Evolutionary conservation across 169 alveolate genomes (phyloP).

Genomic region (Cryptosporidium tyzzeri): DNA sequence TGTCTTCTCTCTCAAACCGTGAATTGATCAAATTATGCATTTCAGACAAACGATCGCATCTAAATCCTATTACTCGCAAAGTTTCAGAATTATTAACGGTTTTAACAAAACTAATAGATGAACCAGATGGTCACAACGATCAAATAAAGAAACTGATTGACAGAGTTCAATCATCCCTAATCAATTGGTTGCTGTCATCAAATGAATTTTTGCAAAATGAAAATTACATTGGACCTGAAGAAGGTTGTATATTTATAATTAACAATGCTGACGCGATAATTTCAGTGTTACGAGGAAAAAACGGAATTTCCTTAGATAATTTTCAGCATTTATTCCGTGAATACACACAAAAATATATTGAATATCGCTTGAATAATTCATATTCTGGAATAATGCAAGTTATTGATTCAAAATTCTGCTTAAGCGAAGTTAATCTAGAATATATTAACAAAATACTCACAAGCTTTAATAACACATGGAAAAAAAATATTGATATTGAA

Average conservation of each 20-base stretch:
- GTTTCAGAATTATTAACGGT: constrained; percentile 23
- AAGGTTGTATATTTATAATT: constrained; percentile 36
- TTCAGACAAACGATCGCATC: not conserved
- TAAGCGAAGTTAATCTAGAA: not conserved
- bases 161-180: constrained; percentile 14
- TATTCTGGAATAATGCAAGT: constrained; percentile 7
- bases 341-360: constrained; percentile 61
- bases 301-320: constrained; percentile 2
- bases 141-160: constrained; percentile 4
- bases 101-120: constrained; percentile 13
- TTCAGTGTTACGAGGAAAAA: constrained; percentile 22
- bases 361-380: constrained; percentile 6
- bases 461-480: constrained; percentile 30
- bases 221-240: not conserved
- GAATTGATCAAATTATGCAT: constrained; percentile 13
- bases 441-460: not conserved
- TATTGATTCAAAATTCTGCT: not conserved
- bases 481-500: constrained; percentile 40
- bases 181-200: constrained; percentile 27
- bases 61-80: constrained; percentile 38
- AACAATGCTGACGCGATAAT: constrained; percentile 43
- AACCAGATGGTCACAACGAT: not conserved
- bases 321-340: constrained; percentile 39
- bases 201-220: constrained; percentile 17
- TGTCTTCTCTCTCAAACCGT: constrained; percentile 11